Conservation (phyloP, 306 rosid species). For the Gastrolobium bilobum region DNA sequence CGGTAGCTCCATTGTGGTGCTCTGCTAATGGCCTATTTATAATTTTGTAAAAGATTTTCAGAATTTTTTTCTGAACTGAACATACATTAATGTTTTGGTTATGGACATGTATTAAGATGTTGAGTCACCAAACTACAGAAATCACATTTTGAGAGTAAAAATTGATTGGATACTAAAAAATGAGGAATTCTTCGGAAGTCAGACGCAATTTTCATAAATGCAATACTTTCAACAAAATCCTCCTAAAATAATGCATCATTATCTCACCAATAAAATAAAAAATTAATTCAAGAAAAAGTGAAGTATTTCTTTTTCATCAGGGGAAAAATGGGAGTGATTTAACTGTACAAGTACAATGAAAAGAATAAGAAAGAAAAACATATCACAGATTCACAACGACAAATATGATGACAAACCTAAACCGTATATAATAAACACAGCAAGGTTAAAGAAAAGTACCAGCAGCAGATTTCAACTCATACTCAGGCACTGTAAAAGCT, state of each 20-base stretch:
- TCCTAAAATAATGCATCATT: slow-evolving; percentile 1
- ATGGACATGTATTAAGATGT: background rate
- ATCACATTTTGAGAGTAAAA: slow-evolving; percentile 2
- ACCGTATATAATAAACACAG: background rate
- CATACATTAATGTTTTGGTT: background rate
- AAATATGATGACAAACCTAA: slow-evolving; percentile 14
- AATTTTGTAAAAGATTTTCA: background rate
- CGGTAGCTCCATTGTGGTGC: background rate
- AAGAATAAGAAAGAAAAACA: background rate
- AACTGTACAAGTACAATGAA: slow-evolving; percentile 13
- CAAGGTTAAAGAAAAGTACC: slow-evolving; percentile 61
- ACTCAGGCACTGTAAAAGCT: slow-evolving; percentile 90
- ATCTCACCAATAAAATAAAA: slow-evolving; percentile 14
- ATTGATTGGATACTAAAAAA: slow-evolving; percentile 15
- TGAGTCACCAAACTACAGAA: slow-evolving; percentile 16
- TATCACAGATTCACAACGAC: slow-evolving; percentile 8
- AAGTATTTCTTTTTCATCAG: slow-evolving; percentile 17
- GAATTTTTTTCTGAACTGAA: background rate
- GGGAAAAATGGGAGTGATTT: background rate
- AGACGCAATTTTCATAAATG: background rate
- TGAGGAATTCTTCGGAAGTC: slow-evolving; percentile 8
- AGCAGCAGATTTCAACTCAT: slow-evolving; percentile 98
- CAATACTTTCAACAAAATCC: slow-evolving; percentile 26
- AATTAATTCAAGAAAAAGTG: slow-evolving; percentile 36
- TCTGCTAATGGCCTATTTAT: background rate